phyloP scores from a whole-genome alignment of 2,329 filamentous ascomycete genomes.

The Metarhizium guizhouense region DNA sequence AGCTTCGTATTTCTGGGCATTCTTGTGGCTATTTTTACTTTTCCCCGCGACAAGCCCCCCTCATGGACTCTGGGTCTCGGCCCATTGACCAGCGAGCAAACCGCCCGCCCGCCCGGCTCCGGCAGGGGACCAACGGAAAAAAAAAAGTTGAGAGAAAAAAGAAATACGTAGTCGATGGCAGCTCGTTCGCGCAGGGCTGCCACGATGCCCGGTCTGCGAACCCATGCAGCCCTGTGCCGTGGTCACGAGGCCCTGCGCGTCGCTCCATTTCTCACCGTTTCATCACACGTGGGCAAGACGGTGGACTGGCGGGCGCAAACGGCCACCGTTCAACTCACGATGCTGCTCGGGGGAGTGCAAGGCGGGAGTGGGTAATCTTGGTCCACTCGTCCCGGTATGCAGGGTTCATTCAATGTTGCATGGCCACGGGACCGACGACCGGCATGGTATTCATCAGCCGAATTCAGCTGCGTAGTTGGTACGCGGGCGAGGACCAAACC shows the following conservation, averaged over 20 bases:
- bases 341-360: neutral
- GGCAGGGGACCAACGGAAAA: no score
- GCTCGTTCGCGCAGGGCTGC: neutral
- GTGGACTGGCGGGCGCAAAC: neutral
- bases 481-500: no score
- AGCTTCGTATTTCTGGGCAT: no score
- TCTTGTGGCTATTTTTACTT: no score
- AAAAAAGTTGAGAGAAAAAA: no score
- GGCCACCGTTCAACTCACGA: constrained; percentile 5
- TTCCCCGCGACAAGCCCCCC: no score
- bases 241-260: neutral
- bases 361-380: no score
- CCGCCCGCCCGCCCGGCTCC: no score
- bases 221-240: neutral
- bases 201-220: neutral
- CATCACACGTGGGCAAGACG: neutral
- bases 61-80: neutral
- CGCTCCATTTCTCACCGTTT: constrained; percentile 5
- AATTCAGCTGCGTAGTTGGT: no score
- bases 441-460: no score
- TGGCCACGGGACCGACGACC: no score
- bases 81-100: neutral
- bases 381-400: neutral
- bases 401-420: neutral
- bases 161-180: no score